These are phyloP conservation scores for Fusarium subtropicale DNA, from an alignment of 2,329 filamentous ascomycete species.

Conservation along the genomic window DNA sequence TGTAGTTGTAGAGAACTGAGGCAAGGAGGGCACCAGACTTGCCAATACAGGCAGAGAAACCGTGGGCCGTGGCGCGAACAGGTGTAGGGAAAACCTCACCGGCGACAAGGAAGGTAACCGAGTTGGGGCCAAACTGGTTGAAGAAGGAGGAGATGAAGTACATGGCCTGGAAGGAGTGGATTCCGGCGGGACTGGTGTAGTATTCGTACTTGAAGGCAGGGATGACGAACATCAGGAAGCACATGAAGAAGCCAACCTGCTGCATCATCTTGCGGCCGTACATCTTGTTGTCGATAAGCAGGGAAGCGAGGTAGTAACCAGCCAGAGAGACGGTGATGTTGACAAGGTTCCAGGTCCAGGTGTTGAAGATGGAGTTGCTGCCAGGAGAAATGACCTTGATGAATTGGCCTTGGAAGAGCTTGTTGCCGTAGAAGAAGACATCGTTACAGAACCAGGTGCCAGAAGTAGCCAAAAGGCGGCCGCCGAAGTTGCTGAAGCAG, in stretches of 20 bases:
- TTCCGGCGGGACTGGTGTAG: slow-evolving; percentile 77
- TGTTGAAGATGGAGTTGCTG: slow-evolving; percentile 80
- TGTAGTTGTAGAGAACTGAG: slow-evolving; percentile 94
- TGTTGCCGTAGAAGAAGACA: slow-evolving; percentile 99
- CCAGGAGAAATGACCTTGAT: slow-evolving; percentile 81
- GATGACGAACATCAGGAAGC: slow-evolving; percentile 92
- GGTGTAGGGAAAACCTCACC: slow-evolving; percentile 97
- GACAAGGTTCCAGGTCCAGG: slow-evolving; percentile 92
- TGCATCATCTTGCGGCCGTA: slow-evolving; percentile 98
- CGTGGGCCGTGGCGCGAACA: slow-evolving; percentile 92
- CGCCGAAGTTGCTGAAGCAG: slow-evolving; percentile 85
- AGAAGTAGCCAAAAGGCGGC: slow-evolving; percentile 86
- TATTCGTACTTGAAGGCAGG: slow-evolving; percentile 90
- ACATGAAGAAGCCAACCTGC: slow-evolving; percentile 91
- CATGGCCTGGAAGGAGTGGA: slow-evolving; percentile 96
- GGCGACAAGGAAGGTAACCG: slow-evolving; percentile 94
- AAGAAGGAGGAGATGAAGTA: slow-evolving; percentile 98
- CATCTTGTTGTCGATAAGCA: slow-evolving; percentile 94
- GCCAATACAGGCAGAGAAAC: slow-evolving; percentile 90
- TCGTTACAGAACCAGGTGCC: slow-evolving; percentile 96
- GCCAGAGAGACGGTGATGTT: slow-evolving; percentile 87
- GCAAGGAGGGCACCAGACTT: slow-evolving; percentile 90
- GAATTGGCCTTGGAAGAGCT: slow-evolving; percentile 94
- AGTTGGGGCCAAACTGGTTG: slow-evolving; percentile 98
- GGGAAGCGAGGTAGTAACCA: slow-evolving; percentile 90